These are phyloP conservation scores for Fusarium redolens DNA, from an alignment of 2,329 filamentous ascomycete genomes.

Conservation along the genomic window DNA sequence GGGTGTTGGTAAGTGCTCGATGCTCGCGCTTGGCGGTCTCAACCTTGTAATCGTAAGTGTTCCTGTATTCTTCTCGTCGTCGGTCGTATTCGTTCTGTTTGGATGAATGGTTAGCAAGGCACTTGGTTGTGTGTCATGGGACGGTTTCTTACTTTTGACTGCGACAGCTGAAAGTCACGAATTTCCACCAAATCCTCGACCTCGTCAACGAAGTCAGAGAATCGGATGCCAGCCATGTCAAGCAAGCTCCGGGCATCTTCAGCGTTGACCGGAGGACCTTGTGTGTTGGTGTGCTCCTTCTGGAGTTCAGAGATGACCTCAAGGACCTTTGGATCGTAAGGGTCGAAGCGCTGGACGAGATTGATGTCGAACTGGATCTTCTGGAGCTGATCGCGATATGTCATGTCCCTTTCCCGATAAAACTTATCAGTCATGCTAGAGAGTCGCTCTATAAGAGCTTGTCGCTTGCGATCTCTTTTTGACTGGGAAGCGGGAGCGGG, in stretches of 20 bases:
- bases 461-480: constrained; percentile 91
- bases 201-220: constrained; percentile 85
- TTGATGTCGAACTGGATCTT: constrained; percentile 93
- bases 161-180: constrained; percentile 83
- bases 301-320: constrained; percentile 76
- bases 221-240: constrained; percentile 84
- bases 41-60: constrained; percentile 69
- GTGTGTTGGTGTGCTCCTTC: constrained; percentile 63
- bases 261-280: constrained; percentile 52
- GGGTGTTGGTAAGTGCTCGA: constrained; percentile 66
- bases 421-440: constrained; percentile 81
- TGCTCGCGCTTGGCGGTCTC: constrained; percentile 73
- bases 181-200: constrained; percentile 90
- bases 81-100: constrained; percentile 71
- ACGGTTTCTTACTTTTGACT: constrained; percentile 75
- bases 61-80: constrained; percentile 68
- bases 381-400: constrained; percentile 90
- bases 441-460: constrained; percentile 83
- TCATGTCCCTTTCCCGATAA: constrained; percentile 80
- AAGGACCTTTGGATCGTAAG: constrained; percentile 78
- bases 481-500: constrained; percentile 64
- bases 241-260: constrained; percentile 67
- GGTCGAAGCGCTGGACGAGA: constrained; percentile 85
- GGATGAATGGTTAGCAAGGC: constrained; percentile 27
- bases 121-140: neutral